Conservation (phyloP, 768 basidiomycete species). For the Amanita fuliginea region DNA sequence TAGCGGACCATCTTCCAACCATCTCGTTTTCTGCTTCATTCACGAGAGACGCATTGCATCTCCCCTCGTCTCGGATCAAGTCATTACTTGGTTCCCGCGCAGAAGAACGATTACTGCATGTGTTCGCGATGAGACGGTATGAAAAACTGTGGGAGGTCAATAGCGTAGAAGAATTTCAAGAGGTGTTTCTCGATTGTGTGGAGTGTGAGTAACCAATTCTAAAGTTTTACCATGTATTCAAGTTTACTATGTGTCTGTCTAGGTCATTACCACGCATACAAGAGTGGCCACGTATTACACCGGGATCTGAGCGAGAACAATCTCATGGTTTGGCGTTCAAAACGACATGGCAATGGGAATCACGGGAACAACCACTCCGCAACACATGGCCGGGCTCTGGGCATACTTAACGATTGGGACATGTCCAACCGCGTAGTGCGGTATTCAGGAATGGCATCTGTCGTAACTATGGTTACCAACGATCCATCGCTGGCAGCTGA, state of each 20-base stretch:
- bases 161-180: constrained; percentile 6
- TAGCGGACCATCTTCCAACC: constrained; percentile 1
- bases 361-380: background rate
- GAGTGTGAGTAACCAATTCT: constrained; percentile 1
- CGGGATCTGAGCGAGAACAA: constrained; percentile 21
- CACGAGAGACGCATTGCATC: background rate
- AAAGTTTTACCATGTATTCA: background rate
- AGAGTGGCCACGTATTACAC: constrained; percentile 15
- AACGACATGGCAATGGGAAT: background rate
- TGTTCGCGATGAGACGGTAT: constrained; percentile 5
- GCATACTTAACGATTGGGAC: constrained; percentile 20
- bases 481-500: constrained; percentile 1
- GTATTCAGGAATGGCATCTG: constrained; percentile 3
- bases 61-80: background rate
- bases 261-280: constrained; percentile 15
- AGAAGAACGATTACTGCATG: constrained; percentile 2
- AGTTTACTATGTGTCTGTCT: background rate
- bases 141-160: constrained; percentile 5
- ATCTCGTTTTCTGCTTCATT: constrained; percentile 6
- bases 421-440: constrained; percentile 9
- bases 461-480: background rate
- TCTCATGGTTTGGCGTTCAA: constrained; percentile 15
- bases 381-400: constrained; percentile 4
- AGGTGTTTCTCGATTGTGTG: constrained; percentile 8
- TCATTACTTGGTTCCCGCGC: background rate